Base-by-base conservation (phyloP, 2,329 filamentous ascomycete genomes). In the Kalmusia sp. region DNA sequence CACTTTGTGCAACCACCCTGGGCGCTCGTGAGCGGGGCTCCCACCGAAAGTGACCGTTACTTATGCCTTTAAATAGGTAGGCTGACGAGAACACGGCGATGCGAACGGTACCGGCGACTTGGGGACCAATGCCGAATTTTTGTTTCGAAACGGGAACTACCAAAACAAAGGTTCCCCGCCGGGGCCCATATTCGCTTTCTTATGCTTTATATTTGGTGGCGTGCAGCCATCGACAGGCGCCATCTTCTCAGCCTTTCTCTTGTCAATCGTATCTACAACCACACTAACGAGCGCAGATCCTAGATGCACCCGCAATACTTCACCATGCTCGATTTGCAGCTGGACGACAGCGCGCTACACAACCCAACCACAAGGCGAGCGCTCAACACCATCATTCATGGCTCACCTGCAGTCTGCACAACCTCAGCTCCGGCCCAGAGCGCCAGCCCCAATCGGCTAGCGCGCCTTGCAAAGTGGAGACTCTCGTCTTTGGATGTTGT, bases 341-440 rank as follows among this genome's bases (percentile, higher is more conserved):
- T 8, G 6, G 21, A 35, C 33, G 15, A 19, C 9, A 28, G 27
- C 27, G 27, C 27, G 6, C 27, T 28, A 12, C 27, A 28, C 12
- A 28, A 12, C 27, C 12, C 27, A 6, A 12, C 27, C 27, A 6
- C 27, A n/a, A 28, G 27, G 33, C 33, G 9, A 37, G 7, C 6
- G n/a, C n/a, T n/a, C n/a, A n/a, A n/a, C n/a, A n/a, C n/a, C n/a
- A n/a, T n/a, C n/a, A n/a, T n/a, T n/a, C n/a, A n/a, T n/a, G n/a
- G n/a, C n/a, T n/a, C n/a, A 44, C 8, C 27, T n/a, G 27, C 31
- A 17, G 40, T 44, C 40, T 21, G 27, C 40, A 44, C 40, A 44
- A 31, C 27, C 40, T 44, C n/a, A 31, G 28, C 17, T 31, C n/a
- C n/a, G n/a, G 22, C 6, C 24, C 22, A 27, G n/a, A 14, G 24